A percentile compares a stretch with the other conserved stretches of the same genome.
Evolutionary conservation across 495 filamentous ascomycete species (phyloP).

Genomic region (Hypoxylon crocopeplum): DNA sequence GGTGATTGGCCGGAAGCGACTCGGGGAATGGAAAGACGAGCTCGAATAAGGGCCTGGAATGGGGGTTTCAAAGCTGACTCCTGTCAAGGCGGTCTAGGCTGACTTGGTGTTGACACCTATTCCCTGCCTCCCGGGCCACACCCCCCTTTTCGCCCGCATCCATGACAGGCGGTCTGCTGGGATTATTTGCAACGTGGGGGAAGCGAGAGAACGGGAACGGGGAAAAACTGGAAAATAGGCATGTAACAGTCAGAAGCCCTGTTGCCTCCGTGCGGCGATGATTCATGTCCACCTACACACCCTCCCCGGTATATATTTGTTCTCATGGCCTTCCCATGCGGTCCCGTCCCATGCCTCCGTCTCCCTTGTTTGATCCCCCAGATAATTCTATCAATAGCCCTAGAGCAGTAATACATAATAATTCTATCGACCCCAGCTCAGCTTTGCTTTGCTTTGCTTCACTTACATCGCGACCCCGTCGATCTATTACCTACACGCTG

Average conservation of each 20-base stretch:
- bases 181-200: conserved; percentile 44
- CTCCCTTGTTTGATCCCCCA: conserved; percentile 26
- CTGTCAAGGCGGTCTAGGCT: conserved; percentile 39
- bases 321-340: conserved; percentile 38
- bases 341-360: conserved; percentile 33
- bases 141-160: conserved; percentile 34
- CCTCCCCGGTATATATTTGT: conserved; percentile 33
- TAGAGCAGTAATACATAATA: conserved; percentile 41
- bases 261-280: conserved; percentile 39
- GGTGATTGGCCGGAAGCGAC: conserved; percentile 27
- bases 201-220: conserved; percentile 18
- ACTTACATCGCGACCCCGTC: conserved; percentile 14
- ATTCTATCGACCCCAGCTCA: conserved; percentile 16
- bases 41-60: conserved; percentile 1
- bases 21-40: conserved; percentile 27
- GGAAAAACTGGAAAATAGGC: conserved; percentile 36
- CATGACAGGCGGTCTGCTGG: conserved; percentile 46
- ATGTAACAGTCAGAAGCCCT: conserved; percentile 37
- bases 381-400: conserved; percentile 33
- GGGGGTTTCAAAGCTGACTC: conserved; percentile 35
- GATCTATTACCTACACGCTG: not conserved
- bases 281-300: conserved; percentile 38
- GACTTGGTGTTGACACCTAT: conserved; percentile 33
- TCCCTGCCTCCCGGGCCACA: conserved; percentile 32
- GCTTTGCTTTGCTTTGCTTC: conserved; percentile 4